Percentiles rank a stretch among this genome's conserved stretches.
These are phyloP conservation scores for Geranomyces variabilis DNA, from an alignment of 192 early-diverging fungal species.

Conservation along the genomic window DNA sequence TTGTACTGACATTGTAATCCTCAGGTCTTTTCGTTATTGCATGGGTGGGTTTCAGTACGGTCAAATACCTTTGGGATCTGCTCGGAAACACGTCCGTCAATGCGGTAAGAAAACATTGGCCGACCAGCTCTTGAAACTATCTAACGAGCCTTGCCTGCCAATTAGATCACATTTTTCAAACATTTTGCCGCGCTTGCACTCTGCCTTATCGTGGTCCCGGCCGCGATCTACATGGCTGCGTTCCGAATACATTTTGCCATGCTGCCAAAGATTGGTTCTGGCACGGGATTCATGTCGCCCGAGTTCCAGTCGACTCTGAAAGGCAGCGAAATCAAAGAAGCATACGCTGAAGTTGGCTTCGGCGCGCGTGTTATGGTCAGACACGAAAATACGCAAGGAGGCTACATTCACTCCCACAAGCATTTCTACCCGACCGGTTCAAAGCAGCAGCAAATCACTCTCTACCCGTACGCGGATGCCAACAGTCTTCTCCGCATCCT, in stretches of 20 bases:
- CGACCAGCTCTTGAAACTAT: too few relatives aligned
- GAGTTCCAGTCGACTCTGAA: slow-evolving; percentile 58
- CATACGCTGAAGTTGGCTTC: slow-evolving; percentile 63
- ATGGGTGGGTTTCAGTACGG: slow-evolving; percentile 50
- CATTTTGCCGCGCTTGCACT: slow-evolving; percentile 55
- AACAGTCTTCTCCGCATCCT: slow-evolving; percentile 81
- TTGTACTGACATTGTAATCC: not conserved
- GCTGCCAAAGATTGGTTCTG: slow-evolving; percentile 43
- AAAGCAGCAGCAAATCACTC: slow-evolving; percentile 70
- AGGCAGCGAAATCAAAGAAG: slow-evolving; percentile 44
- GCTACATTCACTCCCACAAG: slow-evolving; percentile 76
- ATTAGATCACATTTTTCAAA: slow-evolving; percentile 16
- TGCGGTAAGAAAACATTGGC: slow-evolving; percentile 21
- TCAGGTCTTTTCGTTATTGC: slow-evolving; percentile 57
- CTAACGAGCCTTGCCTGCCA: not conserved
- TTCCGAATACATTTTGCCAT: slow-evolving; percentile 54
- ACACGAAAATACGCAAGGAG: slow-evolving; percentile 73
- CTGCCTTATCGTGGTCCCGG: slow-evolving; percentile 54
- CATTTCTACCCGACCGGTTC: slow-evolving; percentile 72
- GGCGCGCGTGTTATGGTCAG: slow-evolving; percentile 65
- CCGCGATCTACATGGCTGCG: slow-evolving; percentile 48
- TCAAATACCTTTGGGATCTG: slow-evolving; percentile 53
- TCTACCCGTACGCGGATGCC: slow-evolving; percentile 59
- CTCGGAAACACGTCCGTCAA: slow-evolving; percentile 45
- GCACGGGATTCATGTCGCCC: slow-evolving; percentile 55